Evolutionary conservation across 108 stramenopile species (phyloP).

Genomic region (Cyclotella kingstonii): DNA sequence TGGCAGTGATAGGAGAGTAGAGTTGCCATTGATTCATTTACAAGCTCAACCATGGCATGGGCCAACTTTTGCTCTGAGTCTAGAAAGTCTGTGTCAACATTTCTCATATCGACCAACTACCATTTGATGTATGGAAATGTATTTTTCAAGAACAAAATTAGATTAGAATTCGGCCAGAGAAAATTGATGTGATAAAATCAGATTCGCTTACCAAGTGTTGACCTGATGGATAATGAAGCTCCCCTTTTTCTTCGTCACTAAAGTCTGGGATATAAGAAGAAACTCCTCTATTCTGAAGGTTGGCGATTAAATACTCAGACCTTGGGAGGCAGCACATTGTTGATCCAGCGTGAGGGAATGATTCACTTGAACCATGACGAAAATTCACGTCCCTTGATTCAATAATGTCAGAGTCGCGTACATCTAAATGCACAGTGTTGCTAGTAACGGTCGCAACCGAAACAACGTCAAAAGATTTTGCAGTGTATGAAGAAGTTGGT

Average conservation of each 20-base stretch:
- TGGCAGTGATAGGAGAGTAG: conserved; percentile 81
- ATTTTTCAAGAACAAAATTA: not conserved
- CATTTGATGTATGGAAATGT: not conserved
- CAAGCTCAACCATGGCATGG: conserved; percentile 61
- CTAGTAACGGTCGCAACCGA: not conserved
- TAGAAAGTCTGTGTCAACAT: conserved; percentile 65
- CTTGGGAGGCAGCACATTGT: no score
- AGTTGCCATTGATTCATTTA: conserved; percentile 52
- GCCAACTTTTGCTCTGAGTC: conserved; percentile 62
- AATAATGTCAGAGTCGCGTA: not conserved
- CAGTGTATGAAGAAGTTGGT: not conserved
- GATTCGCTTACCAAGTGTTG: conserved; percentile 17
- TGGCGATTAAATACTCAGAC: no score
- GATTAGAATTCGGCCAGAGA: no score
- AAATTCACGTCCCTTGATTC: no score
- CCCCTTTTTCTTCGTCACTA: conserved; percentile 7
- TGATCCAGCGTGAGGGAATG: no score
- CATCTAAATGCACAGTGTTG: not conserved
- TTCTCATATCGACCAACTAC: conserved; percentile 35
- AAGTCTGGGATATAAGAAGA: no score
- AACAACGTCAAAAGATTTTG: not conserved
- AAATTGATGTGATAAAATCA: not conserved
- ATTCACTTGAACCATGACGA: no score
- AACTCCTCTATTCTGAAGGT: no score
- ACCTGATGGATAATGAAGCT: conserved; percentile 6